Evolutionary conservation across 257 asterid species (phyloP), one percentile per base, ranked within the genome.

Genomic region (Solanum habrochaites): DNA sequence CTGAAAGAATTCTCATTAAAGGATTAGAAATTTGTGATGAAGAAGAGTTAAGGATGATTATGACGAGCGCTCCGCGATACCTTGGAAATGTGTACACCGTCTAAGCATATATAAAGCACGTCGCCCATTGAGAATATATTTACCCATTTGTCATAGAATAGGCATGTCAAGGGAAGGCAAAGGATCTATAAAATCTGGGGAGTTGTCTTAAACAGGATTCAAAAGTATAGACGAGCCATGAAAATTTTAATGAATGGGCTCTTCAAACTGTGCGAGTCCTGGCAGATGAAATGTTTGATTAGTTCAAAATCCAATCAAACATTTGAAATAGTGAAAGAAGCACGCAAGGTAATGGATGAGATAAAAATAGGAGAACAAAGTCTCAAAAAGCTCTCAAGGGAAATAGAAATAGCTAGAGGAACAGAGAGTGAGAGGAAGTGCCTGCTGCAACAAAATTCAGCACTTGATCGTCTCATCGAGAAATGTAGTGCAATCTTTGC

Each of bases 161-260:
- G 93, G 66, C 99, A 96, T 52, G 90, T 86, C 99, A 96, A 92
- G 99, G 99, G 87, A 98, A 97, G 91, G 99, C 99, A 25, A 96
- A 97, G 88, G 99, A 83, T 96, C 90, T 87, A 86, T 97, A 73
- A 73, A 97, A 95, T 89, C 98, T 58, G 99, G 98, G 56, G 99
- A 95, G 93, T 91, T 96, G 92, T 89, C 87, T 84, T 93, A 96
- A n/a, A n/a, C 91, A 95, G 93, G 89, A 93, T 86, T 87, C 97
- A 93, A 89, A 93, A 86, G 73, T 97, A 96, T 83, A n/a, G 69
- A 87, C 7, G 98, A 96, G 99, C 99, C 84, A 89, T 92, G 84
- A 88, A 88, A 90, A 83, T 94, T 94, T 89, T 97, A 97, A 97
- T 89, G 91, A 90, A 83, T 94, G 94, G 91, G 98, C 99, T 2